Percentiles rank a stretch among this genome's conserved stretches.
These are phyloP conservation scores for Boeremia lycopersici DNA, from an alignment of 2,329 filamentous ascomycete species.

Conservation along the genomic window DNA sequence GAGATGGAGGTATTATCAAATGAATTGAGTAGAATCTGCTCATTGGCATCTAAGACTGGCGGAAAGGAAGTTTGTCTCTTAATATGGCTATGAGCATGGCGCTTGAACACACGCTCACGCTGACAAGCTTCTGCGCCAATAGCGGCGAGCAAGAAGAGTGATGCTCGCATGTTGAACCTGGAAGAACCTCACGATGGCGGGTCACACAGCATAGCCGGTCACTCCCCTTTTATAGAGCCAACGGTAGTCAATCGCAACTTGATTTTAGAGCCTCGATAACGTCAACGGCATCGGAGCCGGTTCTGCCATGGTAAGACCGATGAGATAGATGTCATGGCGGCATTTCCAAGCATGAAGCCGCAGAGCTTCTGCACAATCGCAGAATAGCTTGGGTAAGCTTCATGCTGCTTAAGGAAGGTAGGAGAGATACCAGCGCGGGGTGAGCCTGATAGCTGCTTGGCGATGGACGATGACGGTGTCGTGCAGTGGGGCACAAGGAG, in stretches of 20 bases:
- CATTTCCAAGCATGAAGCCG: conserved; percentile 12
- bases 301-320: conserved; percentile 4
- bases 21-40: conserved; percentile 48
- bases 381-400: conserved; percentile 22
- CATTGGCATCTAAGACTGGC: conserved; percentile 43
- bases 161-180: conserved; percentile 34
- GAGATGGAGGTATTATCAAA: conserved; percentile 50
- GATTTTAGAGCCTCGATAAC: conserved; percentile 20
- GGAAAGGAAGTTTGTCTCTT: conserved; percentile 43
- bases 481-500: conserved; percentile 18
- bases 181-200: conserved; percentile 8
- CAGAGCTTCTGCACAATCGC: conserved; percentile 18
- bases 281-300: conserved; percentile 22
- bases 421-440: conserved; percentile 24
- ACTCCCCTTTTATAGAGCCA: not conserved
- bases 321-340: conserved; percentile 12
- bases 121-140: conserved; percentile 44
- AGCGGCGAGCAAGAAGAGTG: conserved; percentile 32
- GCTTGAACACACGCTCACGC: conserved; percentile 36
- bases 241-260: not conserved
- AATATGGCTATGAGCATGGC: conserved; percentile 28
- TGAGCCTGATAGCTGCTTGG: conserved; percentile 28
- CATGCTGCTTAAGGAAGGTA: conserved; percentile 42
- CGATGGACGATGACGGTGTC: conserved; percentile 33
- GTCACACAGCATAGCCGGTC: not conserved